phyloP scores from a whole-genome alignment of 2,329 filamentous ascomycete genomes.

The Fusarium illudens region DNA sequence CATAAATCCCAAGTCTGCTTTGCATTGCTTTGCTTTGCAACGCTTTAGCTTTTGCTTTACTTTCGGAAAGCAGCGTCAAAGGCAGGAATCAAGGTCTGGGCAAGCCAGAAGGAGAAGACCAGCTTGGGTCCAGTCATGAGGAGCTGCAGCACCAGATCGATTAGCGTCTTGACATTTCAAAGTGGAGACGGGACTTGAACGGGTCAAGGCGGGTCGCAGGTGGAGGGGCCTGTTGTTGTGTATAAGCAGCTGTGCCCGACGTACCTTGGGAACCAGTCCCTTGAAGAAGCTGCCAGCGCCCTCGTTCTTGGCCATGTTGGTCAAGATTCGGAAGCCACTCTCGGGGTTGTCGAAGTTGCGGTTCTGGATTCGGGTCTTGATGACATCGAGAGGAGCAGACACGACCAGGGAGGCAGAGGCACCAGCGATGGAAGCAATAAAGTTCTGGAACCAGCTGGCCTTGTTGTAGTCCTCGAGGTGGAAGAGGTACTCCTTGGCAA shows the following conservation, averaged over 20 bases:
- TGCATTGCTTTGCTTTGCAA: not conserved
- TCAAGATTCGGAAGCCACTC: constrained; percentile 88
- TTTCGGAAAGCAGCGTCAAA: constrained; percentile 67
- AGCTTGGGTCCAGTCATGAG: constrained; percentile 99
- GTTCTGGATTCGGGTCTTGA: constrained; percentile 99
- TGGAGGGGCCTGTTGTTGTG: not conserved
- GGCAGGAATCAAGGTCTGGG: constrained; percentile 94
- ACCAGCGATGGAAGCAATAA: constrained; percentile 93
- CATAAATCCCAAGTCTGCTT: constrained; percentile 12
- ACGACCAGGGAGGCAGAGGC: constrained; percentile 95
- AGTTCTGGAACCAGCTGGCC: constrained; percentile 95
- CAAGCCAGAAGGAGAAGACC: constrained; percentile 99
- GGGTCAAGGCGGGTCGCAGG: constrained; percentile 4
- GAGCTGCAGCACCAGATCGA: constrained; percentile 60
- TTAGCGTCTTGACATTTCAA: constrained; percentile 17
- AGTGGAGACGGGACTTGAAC: constrained; percentile 17
- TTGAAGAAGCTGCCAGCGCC: constrained; percentile 93
- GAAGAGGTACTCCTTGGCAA: constrained; percentile 97
- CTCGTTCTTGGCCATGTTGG: constrained; percentile 93
- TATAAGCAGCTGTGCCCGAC: constrained; percentile 27
- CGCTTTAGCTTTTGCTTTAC: constrained; percentile 14
- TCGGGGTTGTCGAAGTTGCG: constrained; percentile 98
- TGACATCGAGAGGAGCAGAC: constrained; percentile 94
- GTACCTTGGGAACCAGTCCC: constrained; percentile 88
- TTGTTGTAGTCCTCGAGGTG: constrained; percentile 92